phyloP scores from a whole-genome alignment of 2,329 filamentous ascomycete genomes.

The Clarireedia monteithiana region DNA sequence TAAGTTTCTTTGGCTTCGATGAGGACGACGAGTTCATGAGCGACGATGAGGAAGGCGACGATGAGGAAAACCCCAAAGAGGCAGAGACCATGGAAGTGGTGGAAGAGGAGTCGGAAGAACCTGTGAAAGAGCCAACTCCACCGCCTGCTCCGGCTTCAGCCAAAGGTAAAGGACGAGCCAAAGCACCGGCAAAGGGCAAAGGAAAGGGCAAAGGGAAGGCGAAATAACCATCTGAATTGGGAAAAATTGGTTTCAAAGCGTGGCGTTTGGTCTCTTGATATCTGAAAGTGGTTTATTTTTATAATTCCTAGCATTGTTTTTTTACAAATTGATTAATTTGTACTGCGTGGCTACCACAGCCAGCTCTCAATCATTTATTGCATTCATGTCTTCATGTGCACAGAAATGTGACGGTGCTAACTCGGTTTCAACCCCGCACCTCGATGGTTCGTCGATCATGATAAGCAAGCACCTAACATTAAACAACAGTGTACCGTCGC shows the following conservation, averaged over 20 bases:
- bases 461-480: too few species aligned
- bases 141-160: slow-evolving; percentile 10
- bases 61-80: slow-evolving; percentile 12
- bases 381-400: too few species aligned
- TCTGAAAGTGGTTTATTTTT: background rate
- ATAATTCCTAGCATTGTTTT: background rate
- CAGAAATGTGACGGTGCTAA: too few species aligned
- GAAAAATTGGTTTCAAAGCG: background rate
- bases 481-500: too few species aligned
- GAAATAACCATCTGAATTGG: slow-evolving; percentile 1
- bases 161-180: slow-evolving; percentile 27
- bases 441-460: too few species aligned
- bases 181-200: slow-evolving; percentile 27
- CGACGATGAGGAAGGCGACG: slow-evolving; percentile 48
- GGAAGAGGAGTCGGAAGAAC: slow-evolving; percentile 17
- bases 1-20: slow-evolving; percentile 66
- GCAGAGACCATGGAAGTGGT: slow-evolving; percentile 10
- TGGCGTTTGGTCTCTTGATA: slow-evolving; percentile 3
- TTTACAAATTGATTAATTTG: background rate
- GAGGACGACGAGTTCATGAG: slow-evolving; percentile 72
- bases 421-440: too few species aligned
- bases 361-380: too few species aligned
- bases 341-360: too few species aligned
- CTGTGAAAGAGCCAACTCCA: slow-evolving; percentile 20
- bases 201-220: slow-evolving; percentile 12